Evolutionary conservation across 1,284 basidiomycete genomes (phyloP).

Genomic region (Ceratobasidium sp.): DNA sequence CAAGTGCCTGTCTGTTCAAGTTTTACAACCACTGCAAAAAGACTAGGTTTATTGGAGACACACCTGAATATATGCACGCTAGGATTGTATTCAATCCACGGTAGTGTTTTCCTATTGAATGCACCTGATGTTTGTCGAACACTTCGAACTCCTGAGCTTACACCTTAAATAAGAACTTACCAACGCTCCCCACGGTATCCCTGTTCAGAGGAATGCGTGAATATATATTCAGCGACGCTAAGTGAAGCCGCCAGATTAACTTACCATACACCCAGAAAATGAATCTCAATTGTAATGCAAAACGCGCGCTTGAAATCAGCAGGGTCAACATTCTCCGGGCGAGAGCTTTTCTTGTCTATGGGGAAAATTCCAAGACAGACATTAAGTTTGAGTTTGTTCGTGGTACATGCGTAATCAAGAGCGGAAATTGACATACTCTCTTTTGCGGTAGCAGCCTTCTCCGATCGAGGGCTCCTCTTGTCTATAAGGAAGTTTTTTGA

Average conservation of each 20-base stretch:
- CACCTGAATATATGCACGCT: constrained; percentile 36
- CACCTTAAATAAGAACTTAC: neutral
- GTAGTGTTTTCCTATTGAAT: constrained; percentile 9
- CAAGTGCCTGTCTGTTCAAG: constrained; percentile 48
- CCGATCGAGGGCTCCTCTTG: too few relatives aligned
- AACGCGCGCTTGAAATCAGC: constrained; percentile 43
- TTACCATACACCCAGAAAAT: constrained; percentile 46
- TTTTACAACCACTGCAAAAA: too few relatives aligned
- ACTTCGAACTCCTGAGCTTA: neutral
- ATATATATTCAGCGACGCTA: neutral
- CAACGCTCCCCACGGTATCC: constrained; percentile 43
- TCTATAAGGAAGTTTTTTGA: too few relatives aligned
- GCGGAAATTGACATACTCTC: too few relatives aligned
- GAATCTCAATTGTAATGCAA: constrained; percentile 24
- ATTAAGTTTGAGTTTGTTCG: too few relatives aligned
- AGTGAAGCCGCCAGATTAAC: neutral
- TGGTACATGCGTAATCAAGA: too few relatives aligned
- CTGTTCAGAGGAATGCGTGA: neutral
- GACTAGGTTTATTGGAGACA: neutral
- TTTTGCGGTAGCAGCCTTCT: too few relatives aligned
- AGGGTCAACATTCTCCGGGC: neutral
- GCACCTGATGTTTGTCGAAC: neutral
- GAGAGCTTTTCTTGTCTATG: neutral
- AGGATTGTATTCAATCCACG: constrained; percentile 37
- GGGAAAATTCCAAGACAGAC: too few relatives aligned